phyloP scores from a whole-genome alignment of 441 rosid species.

The Erysimum cheiri region DNA sequence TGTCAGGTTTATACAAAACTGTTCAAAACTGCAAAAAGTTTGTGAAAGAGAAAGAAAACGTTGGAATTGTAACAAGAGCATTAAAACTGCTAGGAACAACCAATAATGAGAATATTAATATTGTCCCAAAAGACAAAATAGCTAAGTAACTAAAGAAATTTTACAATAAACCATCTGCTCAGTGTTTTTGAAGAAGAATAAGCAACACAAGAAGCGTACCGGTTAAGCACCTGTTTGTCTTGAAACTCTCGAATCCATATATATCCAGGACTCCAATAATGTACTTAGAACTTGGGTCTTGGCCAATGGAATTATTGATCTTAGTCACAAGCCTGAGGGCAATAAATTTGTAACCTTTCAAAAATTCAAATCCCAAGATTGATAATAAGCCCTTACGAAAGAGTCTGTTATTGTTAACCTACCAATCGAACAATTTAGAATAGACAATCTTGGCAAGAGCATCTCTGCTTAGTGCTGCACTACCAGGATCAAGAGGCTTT shows the following conservation, averaged over 20 bases:
- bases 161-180: conserved; percentile 23
- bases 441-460: conserved; percentile 93
- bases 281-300: conserved; percentile 79
- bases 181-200: conserved; percentile 17
- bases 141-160: conserved; percentile 21
- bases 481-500: conserved; percentile 80
- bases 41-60: conserved; percentile 14
- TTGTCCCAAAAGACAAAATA: conserved; percentile 10
- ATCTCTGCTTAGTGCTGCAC: conserved; percentile 90
- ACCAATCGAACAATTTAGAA: conserved; percentile 99
- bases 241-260: conserved; percentile 92
- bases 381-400: conserved; percentile 7
- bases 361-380: conserved; percentile 29
- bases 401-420: conserved; percentile 38
- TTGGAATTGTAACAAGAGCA: conserved; percentile 21
- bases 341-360: conserved; percentile 33
- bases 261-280: conserved; percentile 91
- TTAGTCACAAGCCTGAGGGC: conserved; percentile 81
- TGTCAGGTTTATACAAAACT: conserved; percentile 83
- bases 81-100: conserved; percentile 18
- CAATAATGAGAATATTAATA: not conserved
- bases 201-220: conserved; percentile 62
- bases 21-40: conserved; percentile 69
- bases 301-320: conserved; percentile 87
- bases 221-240: conserved; percentile 99